A percentile compares a stretch with the other conserved stretches of the same genome.
These are phyloP conservation scores for Rhynchosporium secalis DNA, from an alignment of 2,329 filamentous ascomycete species.

Conservation along the genomic window DNA sequence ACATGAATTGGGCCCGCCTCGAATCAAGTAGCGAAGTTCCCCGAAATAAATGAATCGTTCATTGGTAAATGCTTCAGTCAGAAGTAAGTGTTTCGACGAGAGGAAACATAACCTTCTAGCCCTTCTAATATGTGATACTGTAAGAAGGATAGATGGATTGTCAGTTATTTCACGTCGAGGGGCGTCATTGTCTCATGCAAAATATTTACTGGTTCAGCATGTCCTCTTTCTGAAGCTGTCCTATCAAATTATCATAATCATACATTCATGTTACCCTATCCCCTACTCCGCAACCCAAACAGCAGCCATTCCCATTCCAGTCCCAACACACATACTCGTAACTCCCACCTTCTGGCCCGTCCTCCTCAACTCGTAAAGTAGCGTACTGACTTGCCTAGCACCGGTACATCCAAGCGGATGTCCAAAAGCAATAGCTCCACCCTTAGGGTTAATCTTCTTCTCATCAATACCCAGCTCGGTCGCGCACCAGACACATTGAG, in stretches of 20 bases:
- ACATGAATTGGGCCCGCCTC: too few relatives aligned
- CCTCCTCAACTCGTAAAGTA: constrained; percentile 86
- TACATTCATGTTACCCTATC: constrained; percentile 18
- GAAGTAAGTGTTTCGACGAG: too few relatives aligned
- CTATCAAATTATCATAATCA: constrained; percentile 27
- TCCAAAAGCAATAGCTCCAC: constrained; percentile 92
- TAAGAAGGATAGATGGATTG: too few relatives aligned
- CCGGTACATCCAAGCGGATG: constrained; percentile 95
- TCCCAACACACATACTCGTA: constrained; percentile 95
- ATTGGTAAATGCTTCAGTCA: too few relatives aligned
- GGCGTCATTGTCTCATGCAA: background rate
- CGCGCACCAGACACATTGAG: constrained; percentile 90
- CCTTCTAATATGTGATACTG: too few relatives aligned
- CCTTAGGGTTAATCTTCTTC: constrained; percentile 96
- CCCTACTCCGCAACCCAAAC: constrained; percentile 90
- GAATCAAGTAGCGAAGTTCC: too few relatives aligned
- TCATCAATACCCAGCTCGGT: constrained; percentile 80
- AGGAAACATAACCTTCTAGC: too few relatives aligned
- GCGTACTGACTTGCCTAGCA: constrained; percentile 86
- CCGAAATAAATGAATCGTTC: too few relatives aligned
- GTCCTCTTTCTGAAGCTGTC: constrained; percentile 15
- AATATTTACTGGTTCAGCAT: background rate
- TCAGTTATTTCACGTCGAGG: too few relatives aligned
- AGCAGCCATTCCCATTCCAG: constrained; percentile 96
- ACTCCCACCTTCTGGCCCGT: constrained; percentile 84